Conservation (phyloP, 1,284 basidiomycete genomes). For the Melampsora abietis-canadensis region DNA sequence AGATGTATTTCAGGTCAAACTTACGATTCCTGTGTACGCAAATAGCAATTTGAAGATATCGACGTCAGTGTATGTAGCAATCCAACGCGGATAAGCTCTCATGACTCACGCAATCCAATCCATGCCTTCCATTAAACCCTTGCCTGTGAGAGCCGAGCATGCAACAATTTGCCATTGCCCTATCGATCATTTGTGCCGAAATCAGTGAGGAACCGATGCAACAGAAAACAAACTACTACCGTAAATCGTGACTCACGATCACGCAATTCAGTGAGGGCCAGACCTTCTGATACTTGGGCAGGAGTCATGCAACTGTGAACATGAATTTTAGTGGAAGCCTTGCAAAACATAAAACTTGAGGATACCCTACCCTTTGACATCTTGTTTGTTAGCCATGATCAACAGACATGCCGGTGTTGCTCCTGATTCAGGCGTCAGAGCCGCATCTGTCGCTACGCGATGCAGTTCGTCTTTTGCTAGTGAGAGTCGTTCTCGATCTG, state of each 20-base stretch:
- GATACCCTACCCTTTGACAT: constrained; percentile 52
- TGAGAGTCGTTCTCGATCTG: constrained; percentile 55
- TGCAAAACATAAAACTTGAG: not conserved
- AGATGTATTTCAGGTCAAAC: too few species aligned
- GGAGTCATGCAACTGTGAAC: constrained; percentile 52
- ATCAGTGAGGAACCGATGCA: not conserved
- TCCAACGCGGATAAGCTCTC: not conserved
- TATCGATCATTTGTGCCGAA: not conserved
- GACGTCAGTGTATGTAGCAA: too few species aligned
- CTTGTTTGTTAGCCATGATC: constrained; percentile 59
- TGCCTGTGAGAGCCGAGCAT: constrained; percentile 57
- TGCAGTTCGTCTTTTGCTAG: constrained; percentile 57
- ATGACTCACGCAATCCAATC: constrained; percentile 44
- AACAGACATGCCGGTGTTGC: constrained; percentile 53
- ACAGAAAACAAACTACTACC: not conserved
- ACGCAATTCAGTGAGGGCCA: constrained; percentile 56
- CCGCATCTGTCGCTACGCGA: constrained; percentile 50
- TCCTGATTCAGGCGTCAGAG: constrained; percentile 29
- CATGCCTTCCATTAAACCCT: constrained; percentile 46
- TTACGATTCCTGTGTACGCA: too few species aligned
- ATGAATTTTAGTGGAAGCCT: constrained; percentile 3
- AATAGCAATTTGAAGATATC: too few species aligned
- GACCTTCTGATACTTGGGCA: constrained; percentile 57
- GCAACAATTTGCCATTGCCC: constrained; percentile 59
- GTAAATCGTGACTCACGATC: constrained; percentile 49